These are phyloP conservation scores for Lepidopterella palustris DNA, from an alignment of 495 filamentous ascomycete genomes.

Conservation along the genomic window DNA sequence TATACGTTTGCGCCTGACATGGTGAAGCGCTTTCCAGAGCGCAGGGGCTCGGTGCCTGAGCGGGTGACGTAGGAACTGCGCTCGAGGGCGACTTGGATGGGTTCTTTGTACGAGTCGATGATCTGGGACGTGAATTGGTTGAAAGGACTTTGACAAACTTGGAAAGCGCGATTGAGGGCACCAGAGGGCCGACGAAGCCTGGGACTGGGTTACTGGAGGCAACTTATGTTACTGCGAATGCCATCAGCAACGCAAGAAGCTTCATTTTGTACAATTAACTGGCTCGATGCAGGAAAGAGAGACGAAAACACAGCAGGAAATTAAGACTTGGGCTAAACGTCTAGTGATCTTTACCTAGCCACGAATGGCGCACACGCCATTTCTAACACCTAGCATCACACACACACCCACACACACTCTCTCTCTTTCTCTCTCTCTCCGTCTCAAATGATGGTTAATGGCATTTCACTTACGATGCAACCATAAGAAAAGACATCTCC, in stretches of 20 bases:
- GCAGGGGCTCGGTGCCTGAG: slow-evolving; percentile 38
- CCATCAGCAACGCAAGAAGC: background rate
- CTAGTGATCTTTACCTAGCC: no score
- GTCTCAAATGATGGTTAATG: no score
- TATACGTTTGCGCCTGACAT: slow-evolving; percentile 51
- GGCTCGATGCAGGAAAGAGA: background rate
- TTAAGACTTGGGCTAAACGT: no score
- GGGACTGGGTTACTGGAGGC: background rate
- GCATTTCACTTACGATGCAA: no score
- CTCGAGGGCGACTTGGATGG: background rate
- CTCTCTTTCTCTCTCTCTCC: no score
- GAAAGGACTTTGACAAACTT: background rate
- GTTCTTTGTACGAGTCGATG: slow-evolving; percentile 9
- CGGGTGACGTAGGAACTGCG: slow-evolving; percentile 35
- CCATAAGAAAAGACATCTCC: no score
- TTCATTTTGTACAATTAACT: background rate
- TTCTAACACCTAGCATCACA: no score
- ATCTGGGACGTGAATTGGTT: slow-evolving; percentile 18
- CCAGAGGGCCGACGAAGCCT: background rate
- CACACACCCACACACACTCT: no score
- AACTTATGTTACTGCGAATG: background rate
- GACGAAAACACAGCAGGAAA: background rate
- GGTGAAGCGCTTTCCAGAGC: slow-evolving; percentile 44
- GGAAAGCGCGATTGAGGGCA: no score
- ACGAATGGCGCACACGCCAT: no score